Evolutionary conservation across 225 moss, liverwort and hornwort genomes (phyloP).

Genomic region (Ulota crispa): DNA sequence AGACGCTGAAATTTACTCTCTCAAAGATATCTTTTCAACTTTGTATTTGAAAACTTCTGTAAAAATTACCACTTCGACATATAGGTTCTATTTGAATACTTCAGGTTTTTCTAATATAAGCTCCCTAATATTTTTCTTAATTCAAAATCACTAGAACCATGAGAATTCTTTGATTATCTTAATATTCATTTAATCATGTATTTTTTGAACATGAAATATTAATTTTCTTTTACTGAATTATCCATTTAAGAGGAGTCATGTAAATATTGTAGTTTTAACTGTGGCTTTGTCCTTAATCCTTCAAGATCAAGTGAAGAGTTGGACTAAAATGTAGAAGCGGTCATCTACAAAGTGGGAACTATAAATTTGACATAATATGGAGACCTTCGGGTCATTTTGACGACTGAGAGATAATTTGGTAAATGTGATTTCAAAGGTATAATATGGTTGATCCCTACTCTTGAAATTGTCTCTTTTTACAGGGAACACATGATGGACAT

Average conservation of each 20-base stretch:
- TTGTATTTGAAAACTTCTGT: background rate
- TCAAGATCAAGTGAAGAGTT: background rate
- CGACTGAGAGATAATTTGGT: background rate
- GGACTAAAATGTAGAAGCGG: background rate
- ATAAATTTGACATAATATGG: background rate
- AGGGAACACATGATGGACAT: conserved; percentile 34
- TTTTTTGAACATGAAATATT: background rate
- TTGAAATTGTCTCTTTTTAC: conserved; percentile 18
- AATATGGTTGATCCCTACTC: background rate
- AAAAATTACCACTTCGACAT: background rate
- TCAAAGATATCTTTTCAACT: background rate
- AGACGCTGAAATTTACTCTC: background rate
- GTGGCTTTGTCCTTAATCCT: background rate
- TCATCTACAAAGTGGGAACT: background rate
- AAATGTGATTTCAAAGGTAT: background rate
- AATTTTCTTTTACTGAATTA: background rate
- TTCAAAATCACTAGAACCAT: background rate
- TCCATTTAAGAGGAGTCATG: background rate
- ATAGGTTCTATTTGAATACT: background rate
- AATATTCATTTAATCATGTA: background rate
- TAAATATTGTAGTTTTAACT: background rate
- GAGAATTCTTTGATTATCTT: background rate
- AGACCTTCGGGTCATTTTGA: background rate
- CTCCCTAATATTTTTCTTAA: background rate
- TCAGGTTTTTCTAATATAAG: background rate